A percentile compares a stretch with the other conserved stretches of the same genome.
phyloP scores from a whole-genome alignment of 257 asterid genomes.

The Nicotiana benthamiana region DNA sequence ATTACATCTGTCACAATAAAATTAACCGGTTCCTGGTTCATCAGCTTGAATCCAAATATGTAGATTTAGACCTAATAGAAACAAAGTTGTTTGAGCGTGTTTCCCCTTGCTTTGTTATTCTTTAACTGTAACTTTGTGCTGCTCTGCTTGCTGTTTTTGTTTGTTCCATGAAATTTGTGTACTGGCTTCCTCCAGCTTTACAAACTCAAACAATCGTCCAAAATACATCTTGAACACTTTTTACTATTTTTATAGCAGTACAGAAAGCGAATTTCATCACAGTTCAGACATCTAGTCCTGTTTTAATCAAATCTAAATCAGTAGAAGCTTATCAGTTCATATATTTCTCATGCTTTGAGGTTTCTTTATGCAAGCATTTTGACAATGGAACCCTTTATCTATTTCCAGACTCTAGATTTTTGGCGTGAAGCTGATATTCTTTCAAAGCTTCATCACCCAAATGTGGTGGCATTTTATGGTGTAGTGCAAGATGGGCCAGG shows the following conservation, averaged over 20 bases:
- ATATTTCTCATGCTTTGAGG: slow-evolving; percentile 1
- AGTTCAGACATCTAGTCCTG: not conserved
- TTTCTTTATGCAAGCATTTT: slow-evolving; percentile 7
- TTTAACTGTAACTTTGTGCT: slow-evolving; percentile 1
- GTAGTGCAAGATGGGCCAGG: slow-evolving; percentile 97
- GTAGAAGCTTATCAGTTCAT: not conserved
- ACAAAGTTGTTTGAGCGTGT: not conserved
- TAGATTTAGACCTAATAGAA: not conserved
- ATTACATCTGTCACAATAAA: not conserved
- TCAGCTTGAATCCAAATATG: not conserved
- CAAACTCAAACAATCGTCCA: not conserved
- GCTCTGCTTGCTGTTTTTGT: not conserved
- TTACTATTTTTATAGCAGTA: not conserved
- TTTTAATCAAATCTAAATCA: not conserved
- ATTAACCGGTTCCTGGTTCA: not conserved
- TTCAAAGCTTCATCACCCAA: slow-evolving; percentile 95
- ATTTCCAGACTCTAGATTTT: slow-evolving; percentile 59
- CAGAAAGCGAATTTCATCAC: not conserved
- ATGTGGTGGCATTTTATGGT: slow-evolving; percentile 94
- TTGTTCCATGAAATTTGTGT: not conserved
- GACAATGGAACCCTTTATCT: slow-evolving; percentile 11
- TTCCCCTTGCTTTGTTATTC: not conserved
- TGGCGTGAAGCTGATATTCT: slow-evolving; percentile 94
- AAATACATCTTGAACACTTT: not conserved
- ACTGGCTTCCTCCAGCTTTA: not conserved